These are phyloP conservation scores for Pestalotiopsis sp. DNA, from an alignment of 2,329 filamentous ascomycete species.

Conservation along the genomic window DNA sequence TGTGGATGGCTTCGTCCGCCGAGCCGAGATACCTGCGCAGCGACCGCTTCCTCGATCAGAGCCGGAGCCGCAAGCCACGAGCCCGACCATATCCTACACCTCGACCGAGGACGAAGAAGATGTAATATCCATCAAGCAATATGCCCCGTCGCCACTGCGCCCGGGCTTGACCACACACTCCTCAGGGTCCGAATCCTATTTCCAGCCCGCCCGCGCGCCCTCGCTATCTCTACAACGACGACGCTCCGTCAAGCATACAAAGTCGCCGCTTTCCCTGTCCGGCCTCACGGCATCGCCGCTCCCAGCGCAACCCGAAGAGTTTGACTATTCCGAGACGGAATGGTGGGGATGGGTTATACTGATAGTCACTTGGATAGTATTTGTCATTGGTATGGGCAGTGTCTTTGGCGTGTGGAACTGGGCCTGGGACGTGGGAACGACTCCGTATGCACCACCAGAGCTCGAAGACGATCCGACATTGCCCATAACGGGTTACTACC, in stretches of 20 bases:
- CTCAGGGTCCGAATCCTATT: slow-evolving; percentile 68
- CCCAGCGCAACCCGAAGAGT: slow-evolving; percentile 47
- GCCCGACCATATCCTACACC: slow-evolving; percentile 62
- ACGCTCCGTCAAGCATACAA: slow-evolving; percentile 54
- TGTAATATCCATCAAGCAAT: slow-evolving; percentile 62
- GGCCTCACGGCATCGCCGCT: slow-evolving; percentile 53
- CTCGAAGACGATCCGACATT: slow-evolving; percentile 92
- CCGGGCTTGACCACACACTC: slow-evolving; percentile 46
- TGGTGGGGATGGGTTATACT: slow-evolving; percentile 98
- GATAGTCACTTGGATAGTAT: slow-evolving; percentile 89
- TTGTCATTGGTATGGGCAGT: slow-evolving; percentile 95
- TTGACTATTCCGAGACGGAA: slow-evolving; percentile 90
- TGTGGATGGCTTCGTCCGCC: slow-evolving; percentile 46
- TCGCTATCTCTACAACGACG: slow-evolving; percentile 42
- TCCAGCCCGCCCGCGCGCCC: slow-evolving; percentile 31
- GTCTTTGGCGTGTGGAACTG: slow-evolving; percentile 96
- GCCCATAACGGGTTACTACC: slow-evolving; percentile 96
- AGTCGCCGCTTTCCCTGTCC: slow-evolving; percentile 62
- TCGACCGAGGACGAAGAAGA: slow-evolving; percentile 88
- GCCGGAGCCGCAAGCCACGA: slow-evolving; percentile 40
- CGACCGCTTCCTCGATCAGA: slow-evolving; percentile 18
- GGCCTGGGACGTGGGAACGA: slow-evolving; percentile 98
- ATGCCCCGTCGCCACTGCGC: slow-evolving; percentile 45
- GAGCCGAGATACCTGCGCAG: slow-evolving; percentile 32
- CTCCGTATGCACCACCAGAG: slow-evolving; percentile 92